A percentile compares a stretch with the other conserved stretches of the same genome.
Evolutionary conservation across 2,329 filamentous ascomycete genomes (phyloP).

Genomic region (Aotearoamyces nothofagi): DNA sequence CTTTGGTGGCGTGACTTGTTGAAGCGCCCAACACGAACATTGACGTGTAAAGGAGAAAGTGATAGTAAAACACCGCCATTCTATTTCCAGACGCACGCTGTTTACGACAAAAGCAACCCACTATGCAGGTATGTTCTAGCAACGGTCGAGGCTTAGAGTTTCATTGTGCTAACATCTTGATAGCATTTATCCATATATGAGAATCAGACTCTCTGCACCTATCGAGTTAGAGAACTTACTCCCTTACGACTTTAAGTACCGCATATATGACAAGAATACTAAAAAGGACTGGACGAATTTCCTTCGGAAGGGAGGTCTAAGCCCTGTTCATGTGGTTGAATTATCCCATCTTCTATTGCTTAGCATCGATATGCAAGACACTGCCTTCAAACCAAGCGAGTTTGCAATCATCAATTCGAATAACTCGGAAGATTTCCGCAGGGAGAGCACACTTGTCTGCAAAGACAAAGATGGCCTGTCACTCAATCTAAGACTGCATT

Average conservation of each 20-base stretch:
- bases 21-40: constrained; percentile 67
- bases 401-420: constrained; percentile 95
- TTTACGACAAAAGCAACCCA: constrained; percentile 71
- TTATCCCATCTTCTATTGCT: constrained; percentile 83
- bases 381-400: constrained; percentile 84
- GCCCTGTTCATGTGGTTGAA: constrained; percentile 93
- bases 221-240: constrained; percentile 89
- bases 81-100: constrained; percentile 90
- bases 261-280: constrained; percentile 96
- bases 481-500: constrained; percentile 75
- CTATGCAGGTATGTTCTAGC: constrained; percentile 56
- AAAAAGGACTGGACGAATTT: constrained; percentile 99
- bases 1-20: constrained; percentile 89
- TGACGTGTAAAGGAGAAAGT: constrained; percentile 77
- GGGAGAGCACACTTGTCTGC: constrained; percentile 63
- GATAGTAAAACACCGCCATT: constrained; percentile 68
- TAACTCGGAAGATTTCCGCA: constrained; percentile 72
- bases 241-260: constrained; percentile 97
- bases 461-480: constrained; percentile 74
- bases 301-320: constrained; percentile 86
- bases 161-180: constrained; percentile 17
- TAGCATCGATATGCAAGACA: constrained; percentile 94
- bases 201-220: constrained; percentile 77
- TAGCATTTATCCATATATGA: constrained; percentile 87
- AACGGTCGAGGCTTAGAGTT: no score